Evolutionary conservation across 345 rosid species (phyloP).

Genomic region (Mallotus nudiflorus): DNA sequence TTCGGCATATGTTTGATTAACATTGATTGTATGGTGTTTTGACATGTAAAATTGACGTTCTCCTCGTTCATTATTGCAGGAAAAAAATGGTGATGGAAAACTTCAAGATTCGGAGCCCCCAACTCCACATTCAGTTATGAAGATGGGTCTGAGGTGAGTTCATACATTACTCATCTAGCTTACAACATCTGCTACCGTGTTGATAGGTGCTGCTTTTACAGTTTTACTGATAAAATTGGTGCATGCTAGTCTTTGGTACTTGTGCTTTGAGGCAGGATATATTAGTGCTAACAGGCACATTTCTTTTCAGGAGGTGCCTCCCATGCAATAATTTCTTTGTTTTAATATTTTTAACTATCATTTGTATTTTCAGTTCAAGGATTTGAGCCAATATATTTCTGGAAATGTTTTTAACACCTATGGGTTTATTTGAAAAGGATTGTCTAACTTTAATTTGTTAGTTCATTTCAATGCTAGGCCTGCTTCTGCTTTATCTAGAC

Average conservation of each 20-base stretch:
- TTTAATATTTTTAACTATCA: not conserved
- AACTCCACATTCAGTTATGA: conserved; percentile 84
- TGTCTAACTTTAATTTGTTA: too few species aligned
- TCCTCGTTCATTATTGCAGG: conserved; percentile 50
- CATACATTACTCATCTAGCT: not conserved
- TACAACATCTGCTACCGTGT: not conserved
- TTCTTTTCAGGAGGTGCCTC: not conserved
- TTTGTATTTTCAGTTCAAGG: not conserved
- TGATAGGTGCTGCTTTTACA: not conserved
- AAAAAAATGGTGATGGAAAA: conserved; percentile 76
- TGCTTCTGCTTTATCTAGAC: too few species aligned
- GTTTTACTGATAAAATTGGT: conserved; percentile 7
- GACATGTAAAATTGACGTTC: not conserved
- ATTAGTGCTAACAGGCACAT: not conserved
- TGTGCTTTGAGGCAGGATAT: not conserved
- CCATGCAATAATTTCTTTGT: not conserved
- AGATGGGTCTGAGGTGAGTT: conserved; percentile 77
- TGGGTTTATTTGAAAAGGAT: not conserved
- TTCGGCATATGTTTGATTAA: not conserved
- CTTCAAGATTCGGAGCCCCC: conserved; percentile 94
- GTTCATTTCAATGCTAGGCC: too few species aligned
- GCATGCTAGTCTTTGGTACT: not conserved
- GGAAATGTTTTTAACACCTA: not conserved
- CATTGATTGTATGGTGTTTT: not conserved
- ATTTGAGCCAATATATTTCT: not conserved